Percentiles rank a stretch among this genome's conserved stretches.
Conservation (phyloP, 768 basidiomycete species). For the Candolleomyces eurysporus region DNA sequence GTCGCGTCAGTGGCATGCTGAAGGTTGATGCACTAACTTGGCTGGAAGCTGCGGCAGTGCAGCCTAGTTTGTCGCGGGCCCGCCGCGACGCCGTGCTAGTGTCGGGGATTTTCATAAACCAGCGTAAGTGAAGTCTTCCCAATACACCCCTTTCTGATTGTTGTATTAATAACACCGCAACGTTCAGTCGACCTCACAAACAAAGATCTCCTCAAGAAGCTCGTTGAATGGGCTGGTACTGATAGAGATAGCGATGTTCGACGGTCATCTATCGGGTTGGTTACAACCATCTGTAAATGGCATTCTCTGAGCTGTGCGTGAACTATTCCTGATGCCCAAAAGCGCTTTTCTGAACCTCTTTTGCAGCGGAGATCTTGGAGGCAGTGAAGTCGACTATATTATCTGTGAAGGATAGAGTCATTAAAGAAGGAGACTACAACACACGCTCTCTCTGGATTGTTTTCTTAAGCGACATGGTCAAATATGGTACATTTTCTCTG, state of each 20-base stretch:
- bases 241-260: constrained; percentile 2
- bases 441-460: neutral
- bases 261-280: neutral
- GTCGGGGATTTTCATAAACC: neutral
- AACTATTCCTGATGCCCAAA: neutral
- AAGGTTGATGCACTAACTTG: neutral
- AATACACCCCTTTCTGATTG: neutral
- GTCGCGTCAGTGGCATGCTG: too few relatives aligned
- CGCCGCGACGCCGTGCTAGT: neutral
- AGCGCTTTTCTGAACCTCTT: neutral
- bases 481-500: neutral
- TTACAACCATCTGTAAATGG: neutral
- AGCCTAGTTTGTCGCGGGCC: neutral
- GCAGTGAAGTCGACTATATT: neutral
- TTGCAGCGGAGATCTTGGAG: neutral
- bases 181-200: neutral
- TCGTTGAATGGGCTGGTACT: neutral
- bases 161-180: too few relatives aligned
- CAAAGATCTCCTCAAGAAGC: neutral
- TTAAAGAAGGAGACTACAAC: neutral
- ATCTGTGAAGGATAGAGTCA: neutral
- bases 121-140: neutral
- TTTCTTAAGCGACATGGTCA: neutral
- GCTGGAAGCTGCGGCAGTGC: neutral
- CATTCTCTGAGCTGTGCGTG: neutral